phyloP scores from a whole-genome alignment of 2,329 filamentous ascomycete genomes.

The Orbilia quercus region DNA sequence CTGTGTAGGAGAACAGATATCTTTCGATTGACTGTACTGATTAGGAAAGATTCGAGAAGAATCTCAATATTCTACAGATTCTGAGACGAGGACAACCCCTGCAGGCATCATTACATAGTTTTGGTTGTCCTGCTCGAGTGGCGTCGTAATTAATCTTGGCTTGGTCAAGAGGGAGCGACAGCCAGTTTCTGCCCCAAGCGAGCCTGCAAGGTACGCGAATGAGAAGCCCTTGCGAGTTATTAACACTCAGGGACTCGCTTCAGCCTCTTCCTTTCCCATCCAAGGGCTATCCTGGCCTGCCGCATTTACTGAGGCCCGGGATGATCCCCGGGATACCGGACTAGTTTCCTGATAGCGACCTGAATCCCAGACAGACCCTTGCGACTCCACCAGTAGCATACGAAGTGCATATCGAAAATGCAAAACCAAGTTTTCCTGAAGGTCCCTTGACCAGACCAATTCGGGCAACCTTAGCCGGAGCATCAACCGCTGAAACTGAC shows the following conservation, averaged over 20 bases:
- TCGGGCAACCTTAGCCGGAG: conserved; percentile 37
- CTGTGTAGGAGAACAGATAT: conserved; percentile 11
- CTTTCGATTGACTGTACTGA: conserved; percentile 25
- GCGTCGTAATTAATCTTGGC: conserved; percentile 16
- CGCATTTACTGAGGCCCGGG: conserved; percentile 48
- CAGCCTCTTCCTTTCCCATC: conserved; percentile 12
- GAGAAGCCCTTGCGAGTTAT: conserved; percentile 22
- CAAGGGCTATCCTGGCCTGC: conserved; percentile 10
- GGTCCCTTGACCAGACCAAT: conserved; percentile 20
- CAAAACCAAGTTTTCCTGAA: conserved; percentile 40
- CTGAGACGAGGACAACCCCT: conserved; percentile 45
- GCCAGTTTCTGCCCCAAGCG: conserved; percentile 31
- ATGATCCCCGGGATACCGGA: conserved; percentile 3
- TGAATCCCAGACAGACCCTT: conserved; percentile 12
- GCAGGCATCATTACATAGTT: conserved; percentile 35
- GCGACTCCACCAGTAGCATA: conserved; percentile 1
- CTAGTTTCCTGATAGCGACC: conserved; percentile 20
- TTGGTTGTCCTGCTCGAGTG: not conserved
- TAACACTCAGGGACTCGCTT: conserved; percentile 33
- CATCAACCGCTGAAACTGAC: conserved; percentile 34
- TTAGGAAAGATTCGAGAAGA: conserved; percentile 53
- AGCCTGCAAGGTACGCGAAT: conserved; percentile 53
- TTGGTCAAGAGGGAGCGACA: conserved; percentile 18
- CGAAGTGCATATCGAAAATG: too few relatives aligned
- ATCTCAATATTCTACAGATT: conserved; percentile 36